Percentiles rank a stretch among this genome's conserved stretches.
Conservation (phyloP, 2,329 filamentous ascomycete genomes). For the Venturia nashicola region DNA sequence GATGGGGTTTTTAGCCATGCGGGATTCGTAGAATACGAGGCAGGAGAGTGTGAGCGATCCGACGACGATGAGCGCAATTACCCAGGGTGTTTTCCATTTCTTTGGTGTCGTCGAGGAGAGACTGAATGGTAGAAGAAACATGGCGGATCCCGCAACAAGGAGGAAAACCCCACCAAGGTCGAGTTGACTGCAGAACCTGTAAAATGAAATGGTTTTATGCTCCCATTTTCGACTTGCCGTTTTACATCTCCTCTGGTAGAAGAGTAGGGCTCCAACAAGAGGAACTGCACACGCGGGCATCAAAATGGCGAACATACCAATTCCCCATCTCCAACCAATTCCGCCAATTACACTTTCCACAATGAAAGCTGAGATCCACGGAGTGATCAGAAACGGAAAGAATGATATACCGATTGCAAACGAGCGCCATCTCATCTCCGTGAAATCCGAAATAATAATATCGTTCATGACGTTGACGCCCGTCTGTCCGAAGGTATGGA, state of each 20-base stretch:
- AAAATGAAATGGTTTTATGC: constrained; percentile 16
- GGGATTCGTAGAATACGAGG: constrained; percentile 37
- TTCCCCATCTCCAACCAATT: constrained; percentile 34
- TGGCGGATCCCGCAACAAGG: constrained; percentile 35
- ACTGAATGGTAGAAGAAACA: constrained; percentile 36
- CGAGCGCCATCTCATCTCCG: constrained; percentile 27
- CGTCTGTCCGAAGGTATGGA: constrained; percentile 26
- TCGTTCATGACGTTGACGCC: constrained; percentile 29
- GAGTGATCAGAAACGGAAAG: constrained; percentile 28
- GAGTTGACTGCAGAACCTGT: constrained; percentile 26
- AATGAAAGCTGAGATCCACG: constrained; percentile 30
- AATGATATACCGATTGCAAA: constrained; percentile 28
- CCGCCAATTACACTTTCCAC: constrained; percentile 26
- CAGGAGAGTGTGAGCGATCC: not conserved
- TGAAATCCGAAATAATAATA: constrained; percentile 30
- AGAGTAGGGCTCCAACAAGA: constrained; percentile 26
- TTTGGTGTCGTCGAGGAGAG: constrained; percentile 29
- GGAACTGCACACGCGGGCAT: constrained; percentile 26
- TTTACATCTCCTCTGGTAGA: constrained; percentile 24
- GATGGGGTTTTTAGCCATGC: constrained; percentile 31
- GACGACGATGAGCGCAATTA: constrained; percentile 27
- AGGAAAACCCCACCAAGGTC: constrained; percentile 33
- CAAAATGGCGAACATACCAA: constrained; percentile 31
- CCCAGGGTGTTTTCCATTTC: constrained; percentile 34
- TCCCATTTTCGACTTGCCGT: constrained; percentile 18